These are phyloP conservation scores for Colletotrichum chlorophyti DNA, from an alignment of 2,329 filamentous ascomycete genomes.

Conservation along the genomic window DNA sequence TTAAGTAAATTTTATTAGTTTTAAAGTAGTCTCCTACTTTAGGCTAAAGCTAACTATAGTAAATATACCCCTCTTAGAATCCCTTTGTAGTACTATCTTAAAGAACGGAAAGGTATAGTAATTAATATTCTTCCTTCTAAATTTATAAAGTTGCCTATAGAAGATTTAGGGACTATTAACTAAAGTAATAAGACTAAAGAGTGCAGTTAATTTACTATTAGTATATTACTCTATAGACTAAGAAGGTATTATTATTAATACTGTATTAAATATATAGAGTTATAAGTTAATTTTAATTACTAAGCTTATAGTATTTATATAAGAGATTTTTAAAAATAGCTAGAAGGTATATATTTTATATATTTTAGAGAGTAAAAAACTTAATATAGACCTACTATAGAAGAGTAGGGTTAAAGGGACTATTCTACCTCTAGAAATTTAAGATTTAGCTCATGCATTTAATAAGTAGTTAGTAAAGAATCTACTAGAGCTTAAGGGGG, in stretches of 20 bases:
- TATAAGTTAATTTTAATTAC: neutral
- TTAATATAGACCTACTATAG: too few relatives aligned
- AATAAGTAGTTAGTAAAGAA: neutral
- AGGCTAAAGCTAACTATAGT: neutral
- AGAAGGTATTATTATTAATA: neutral
- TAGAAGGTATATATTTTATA: neutral
- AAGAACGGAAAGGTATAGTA: too few relatives aligned
- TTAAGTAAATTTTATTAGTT: too few relatives aligned
- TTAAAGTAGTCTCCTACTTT: too few relatives aligned
- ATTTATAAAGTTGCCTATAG: too few relatives aligned
- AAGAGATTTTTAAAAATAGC: constrained; percentile 4
- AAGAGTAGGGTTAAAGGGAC: too few relatives aligned
- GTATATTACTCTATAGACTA: neutral
- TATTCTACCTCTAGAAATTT: neutral
- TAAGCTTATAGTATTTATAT: neutral
- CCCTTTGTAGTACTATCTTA: too few relatives aligned
- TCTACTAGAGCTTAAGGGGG: neutral
- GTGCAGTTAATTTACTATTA: too few relatives aligned
- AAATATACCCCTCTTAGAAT: neutral
- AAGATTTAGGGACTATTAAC: too few relatives aligned
- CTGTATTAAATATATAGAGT: neutral
- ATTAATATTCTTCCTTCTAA: too few relatives aligned
- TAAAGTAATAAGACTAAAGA: neutral
- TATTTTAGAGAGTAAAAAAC: neutral
- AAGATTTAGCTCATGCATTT: neutral